Conservation (phyloP, 345 rosid genomes). For the Hypericum perforatum region DNA sequence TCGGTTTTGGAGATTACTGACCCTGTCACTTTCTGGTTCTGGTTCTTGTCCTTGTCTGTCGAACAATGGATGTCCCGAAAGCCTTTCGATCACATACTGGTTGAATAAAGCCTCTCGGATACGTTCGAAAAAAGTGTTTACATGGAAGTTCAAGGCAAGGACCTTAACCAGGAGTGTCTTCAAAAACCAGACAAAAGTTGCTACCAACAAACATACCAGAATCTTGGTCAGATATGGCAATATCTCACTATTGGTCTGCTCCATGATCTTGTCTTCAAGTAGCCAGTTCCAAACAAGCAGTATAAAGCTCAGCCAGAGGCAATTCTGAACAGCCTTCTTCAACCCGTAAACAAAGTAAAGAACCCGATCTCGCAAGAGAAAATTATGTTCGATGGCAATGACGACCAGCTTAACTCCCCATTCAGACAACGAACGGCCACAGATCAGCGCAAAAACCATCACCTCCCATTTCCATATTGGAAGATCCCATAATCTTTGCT, state of each 20-base stretch:
- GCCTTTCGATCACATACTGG: constrained; percentile 34
- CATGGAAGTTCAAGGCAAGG: constrained; percentile 40
- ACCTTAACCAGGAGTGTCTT: constrained; percentile 41
- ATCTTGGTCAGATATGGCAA: constrained; percentile 32
- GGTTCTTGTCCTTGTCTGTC: constrained; percentile 10
- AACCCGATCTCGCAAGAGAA: constrained; percentile 33
- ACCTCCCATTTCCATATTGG: constrained; percentile 44
- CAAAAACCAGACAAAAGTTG: constrained; percentile 35
- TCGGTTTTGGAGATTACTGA: constrained; percentile 5
- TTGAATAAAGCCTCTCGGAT: constrained; percentile 40
- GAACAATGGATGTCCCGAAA: constrained; percentile 25
- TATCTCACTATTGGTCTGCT: constrained; percentile 23
- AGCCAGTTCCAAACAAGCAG: constrained; percentile 29
- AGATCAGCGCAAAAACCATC: constrained; percentile 29
- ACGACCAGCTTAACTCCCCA: constrained; percentile 33
- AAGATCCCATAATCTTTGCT: constrained; percentile 34
- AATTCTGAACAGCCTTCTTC: constrained; percentile 33
- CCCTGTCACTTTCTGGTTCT: neutral
- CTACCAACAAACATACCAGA: constrained; percentile 30
- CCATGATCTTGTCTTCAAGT: constrained; percentile 19
- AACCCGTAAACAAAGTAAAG: constrained; percentile 46
- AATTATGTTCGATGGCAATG: constrained; percentile 27
- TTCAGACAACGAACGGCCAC: constrained; percentile 33
- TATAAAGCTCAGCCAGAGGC: constrained; percentile 32
- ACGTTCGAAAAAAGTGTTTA: constrained; percentile 38